Evolutionary conservation across 177 flowering plant genomes (phyloP).

Genomic region (Vitis hybrid): DNA sequence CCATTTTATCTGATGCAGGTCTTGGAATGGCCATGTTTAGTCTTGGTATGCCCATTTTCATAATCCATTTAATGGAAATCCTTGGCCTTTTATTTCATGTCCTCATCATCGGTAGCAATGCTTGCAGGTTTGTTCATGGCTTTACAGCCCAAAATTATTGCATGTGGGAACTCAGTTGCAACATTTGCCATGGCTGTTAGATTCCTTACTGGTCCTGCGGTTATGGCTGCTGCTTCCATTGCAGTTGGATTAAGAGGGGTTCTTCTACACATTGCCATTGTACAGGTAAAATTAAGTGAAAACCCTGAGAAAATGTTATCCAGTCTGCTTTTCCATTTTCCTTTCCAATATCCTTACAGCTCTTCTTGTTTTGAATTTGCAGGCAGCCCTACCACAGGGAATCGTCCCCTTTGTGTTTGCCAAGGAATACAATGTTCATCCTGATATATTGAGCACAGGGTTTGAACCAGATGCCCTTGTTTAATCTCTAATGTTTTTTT

Average conservation of each 20-base stretch:
- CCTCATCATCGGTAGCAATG: too few species aligned
- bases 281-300: slow-evolving; percentile 52
- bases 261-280: slow-evolving; percentile 75
- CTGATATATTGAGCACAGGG: slow-evolving; percentile 79
- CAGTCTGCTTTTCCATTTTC: too few species aligned
- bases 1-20: too few species aligned
- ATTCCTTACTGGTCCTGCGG: slow-evolving; percentile 84
- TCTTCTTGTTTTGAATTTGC: slow-evolving; percentile 4
- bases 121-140: slow-evolving; percentile 51
- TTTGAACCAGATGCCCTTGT: slow-evolving; percentile 13
- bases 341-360: too few species aligned
- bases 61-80: too few species aligned
- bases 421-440: slow-evolving; percentile 78
- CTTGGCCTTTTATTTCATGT: too few species aligned
- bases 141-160: slow-evolving; percentile 78
- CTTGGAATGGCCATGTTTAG: too few species aligned
- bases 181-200: slow-evolving; percentile 82
- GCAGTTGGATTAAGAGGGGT: slow-evolving; percentile 69
- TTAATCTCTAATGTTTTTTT: neutral
- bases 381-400: slow-evolving; percentile 89
- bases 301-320: too few species aligned
- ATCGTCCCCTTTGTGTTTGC: slow-evolving; percentile 85
- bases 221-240: slow-evolving; percentile 85
- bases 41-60: too few species aligned
- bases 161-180: slow-evolving; percentile 83